Evolutionary conservation across 352 stramenopile genomes (phyloP), one percentile per base, ranked within the genome.

Genomic region (Blastocystis sp.): DNA sequence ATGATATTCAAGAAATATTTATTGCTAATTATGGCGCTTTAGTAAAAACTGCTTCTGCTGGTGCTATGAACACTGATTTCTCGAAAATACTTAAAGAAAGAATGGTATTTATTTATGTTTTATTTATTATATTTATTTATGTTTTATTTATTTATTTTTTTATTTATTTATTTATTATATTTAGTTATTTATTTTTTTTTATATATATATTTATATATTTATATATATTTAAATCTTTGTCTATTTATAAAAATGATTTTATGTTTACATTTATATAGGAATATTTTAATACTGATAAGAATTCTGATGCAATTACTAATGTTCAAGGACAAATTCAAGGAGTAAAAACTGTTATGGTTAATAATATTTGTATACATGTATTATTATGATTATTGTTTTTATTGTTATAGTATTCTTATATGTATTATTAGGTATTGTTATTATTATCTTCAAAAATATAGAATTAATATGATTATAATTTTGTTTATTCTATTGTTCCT

Each of bases 331-430:
- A 65, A 25, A 65, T 65, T 34, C 48, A 57, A 31, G 56, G 58
- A 18, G 56, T 65, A 46, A 65, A 65, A 41, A 46, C 55, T 21
- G 56, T 65, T 36, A 58, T 58, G 44, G 48, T 65, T 32, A 41
- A 65, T 28, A 65, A 65, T 19, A 65, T 65, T 30, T 39, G 52
- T 62, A 33, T 1, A 4, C 23, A 0, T 21, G 6, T 18, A 4
- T 4, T 36, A 2, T 13, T 13, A 16, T 1, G 9, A 11, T 11
- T 62, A n/a, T n/a, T n/a, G n/a, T n/a, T n/a, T n/a, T n/a, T n/a
- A n/a, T n/a, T n/a, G n/a, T n/a, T n/a, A n/a, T n/a, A n/a, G n/a
- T n/a, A n/a, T n/a, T n/a, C n/a, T n/a, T n/a, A n/a, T n/a, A n/a
- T n/a, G n/a, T n/a, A n/a, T n/a, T n/a, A n/a, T n/a, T n/a, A n/a